Conservation (phyloP, 257 asterid species). For the Mitragyna speciosa region DNA sequence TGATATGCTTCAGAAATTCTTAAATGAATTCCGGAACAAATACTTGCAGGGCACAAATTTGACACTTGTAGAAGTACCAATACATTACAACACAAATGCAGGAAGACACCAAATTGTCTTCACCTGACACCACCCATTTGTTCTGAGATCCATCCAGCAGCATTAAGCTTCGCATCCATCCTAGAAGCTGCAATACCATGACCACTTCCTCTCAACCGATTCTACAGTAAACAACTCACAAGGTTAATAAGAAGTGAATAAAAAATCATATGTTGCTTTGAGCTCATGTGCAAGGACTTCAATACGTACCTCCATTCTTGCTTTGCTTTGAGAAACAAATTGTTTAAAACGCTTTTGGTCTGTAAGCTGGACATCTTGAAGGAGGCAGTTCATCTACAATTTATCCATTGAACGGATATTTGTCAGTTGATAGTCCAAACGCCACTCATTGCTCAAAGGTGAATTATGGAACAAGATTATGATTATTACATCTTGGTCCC, state of each 20-base stretch:
- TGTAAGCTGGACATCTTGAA: conserved; percentile 91
- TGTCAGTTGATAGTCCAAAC: conserved; percentile 11
- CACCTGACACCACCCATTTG: conserved; percentile 99
- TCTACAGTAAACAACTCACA: conserved; percentile 47
- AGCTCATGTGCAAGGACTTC: conserved; percentile 13
- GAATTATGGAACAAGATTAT: not conserved
- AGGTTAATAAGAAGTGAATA: conserved; percentile 7
- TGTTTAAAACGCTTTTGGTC: conserved; percentile 97
- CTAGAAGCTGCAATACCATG: conserved; percentile 96
- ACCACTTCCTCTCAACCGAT: conserved; percentile 97
- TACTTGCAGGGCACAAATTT: not conserved
- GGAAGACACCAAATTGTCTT: conserved; percentile 12
- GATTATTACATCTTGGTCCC: not conserved
- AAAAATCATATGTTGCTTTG: conserved; percentile 8
- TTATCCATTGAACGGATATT: conserved; percentile 16
- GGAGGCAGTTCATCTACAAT: conserved; percentile 68
- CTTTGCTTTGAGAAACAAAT: conserved; percentile 97
- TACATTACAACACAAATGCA: conserved; percentile 4
- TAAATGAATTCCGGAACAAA: not conserved
- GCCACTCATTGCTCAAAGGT: not conserved
- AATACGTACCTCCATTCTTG: conserved; percentile 86
- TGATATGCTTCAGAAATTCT: not conserved
- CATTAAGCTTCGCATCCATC: conserved; percentile 95
- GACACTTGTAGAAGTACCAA: not conserved
- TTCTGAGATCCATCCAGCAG: conserved; percentile 96